Conservation (phyloP, 2,329 filamentous ascomycete genomes). For the Paracoccidioides brasiliensis region DNA sequence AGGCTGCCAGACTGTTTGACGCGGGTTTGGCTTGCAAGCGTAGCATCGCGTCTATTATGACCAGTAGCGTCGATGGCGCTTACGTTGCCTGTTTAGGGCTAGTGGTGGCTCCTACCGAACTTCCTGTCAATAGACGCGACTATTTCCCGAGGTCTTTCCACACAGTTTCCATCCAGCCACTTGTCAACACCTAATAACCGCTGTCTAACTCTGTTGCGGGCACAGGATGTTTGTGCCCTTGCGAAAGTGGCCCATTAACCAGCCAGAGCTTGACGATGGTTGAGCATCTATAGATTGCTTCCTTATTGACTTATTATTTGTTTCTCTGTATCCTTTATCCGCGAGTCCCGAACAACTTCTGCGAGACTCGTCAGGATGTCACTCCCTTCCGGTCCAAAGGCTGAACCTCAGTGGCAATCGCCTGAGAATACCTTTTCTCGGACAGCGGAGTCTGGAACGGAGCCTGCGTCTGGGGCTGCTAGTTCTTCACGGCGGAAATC, state of each 20-base stretch:
- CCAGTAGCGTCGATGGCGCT: neutral
- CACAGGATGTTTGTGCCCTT: neutral
- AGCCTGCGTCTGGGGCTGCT: neutral
- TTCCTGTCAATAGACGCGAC: neutral
- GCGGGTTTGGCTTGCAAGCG: neutral
- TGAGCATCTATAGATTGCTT: neutral
- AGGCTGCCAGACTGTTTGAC: conserved; percentile 4
- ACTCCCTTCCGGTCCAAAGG: neutral
- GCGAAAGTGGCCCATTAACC: neutral
- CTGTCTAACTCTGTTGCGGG: neutral
- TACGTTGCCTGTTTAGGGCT: neutral
- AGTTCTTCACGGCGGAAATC: neutral
- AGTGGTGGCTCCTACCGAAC: neutral
- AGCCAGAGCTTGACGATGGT: conserved; percentile 18
- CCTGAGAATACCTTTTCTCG: neutral
- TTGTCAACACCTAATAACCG: neutral
- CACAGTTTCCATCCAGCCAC: neutral
- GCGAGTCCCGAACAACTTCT: neutral
- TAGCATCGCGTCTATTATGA: neutral
- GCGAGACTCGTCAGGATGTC: neutral
- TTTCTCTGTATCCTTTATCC: neutral
- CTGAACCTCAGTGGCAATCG: conserved; percentile 1
- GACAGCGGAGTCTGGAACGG: neutral
- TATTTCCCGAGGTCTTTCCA: neutral
- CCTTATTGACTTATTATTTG: neutral